phyloP scores from a whole-genome alignment of 73 alveolate species.

The Uronychia binucleata region DNA sequence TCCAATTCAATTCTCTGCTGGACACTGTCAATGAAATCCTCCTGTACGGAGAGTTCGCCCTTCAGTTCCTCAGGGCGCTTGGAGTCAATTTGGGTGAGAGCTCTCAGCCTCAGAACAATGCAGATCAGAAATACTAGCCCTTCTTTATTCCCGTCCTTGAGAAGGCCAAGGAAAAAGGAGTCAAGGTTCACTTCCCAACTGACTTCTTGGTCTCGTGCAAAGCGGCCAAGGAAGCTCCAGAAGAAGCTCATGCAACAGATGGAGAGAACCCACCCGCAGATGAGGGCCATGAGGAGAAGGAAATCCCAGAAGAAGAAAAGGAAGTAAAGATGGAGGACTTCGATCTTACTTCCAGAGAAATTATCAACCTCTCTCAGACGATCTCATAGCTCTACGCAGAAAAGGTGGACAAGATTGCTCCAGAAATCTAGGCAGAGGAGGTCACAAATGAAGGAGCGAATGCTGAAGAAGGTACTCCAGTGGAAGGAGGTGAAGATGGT shows the following conservation, averaged over 20 bases:
- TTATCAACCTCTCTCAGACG: neutral
- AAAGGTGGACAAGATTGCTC: neutral
- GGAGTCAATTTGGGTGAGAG: slow-evolving; percentile 52
- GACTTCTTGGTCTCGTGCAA: slow-evolving; percentile 38
- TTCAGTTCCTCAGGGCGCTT: slow-evolving; percentile 40
- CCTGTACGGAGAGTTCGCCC: slow-evolving; percentile 45
- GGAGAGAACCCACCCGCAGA: slow-evolving; percentile 3
- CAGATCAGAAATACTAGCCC: slow-evolving; percentile 12
- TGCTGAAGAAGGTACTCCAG: slow-evolving; percentile 7
- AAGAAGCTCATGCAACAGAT: slow-evolving; percentile 12
- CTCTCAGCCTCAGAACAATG: neutral
- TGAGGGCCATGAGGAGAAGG: neutral
- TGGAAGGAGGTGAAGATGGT: slow-evolving; percentile 15
- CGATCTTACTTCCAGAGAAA: neutral
- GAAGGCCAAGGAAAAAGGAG: slow-evolving; percentile 24
- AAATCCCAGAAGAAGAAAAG: slow-evolving; percentile 1
- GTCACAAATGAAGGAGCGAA: slow-evolving; percentile 8
- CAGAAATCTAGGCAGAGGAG: neutral
- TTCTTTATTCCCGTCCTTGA: slow-evolving; percentile 25
- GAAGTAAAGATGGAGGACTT: neutral
- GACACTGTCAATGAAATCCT: slow-evolving; percentile 23
- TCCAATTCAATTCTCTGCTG: slow-evolving; percentile 27
- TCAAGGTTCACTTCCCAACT: slow-evolving; percentile 43
- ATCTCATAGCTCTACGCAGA: neutral
- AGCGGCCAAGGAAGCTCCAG: slow-evolving; percentile 4